These are phyloP conservation scores for Hydnum rufescens DNA, from an alignment of 768 basidiomycete genomes.

Conservation along the genomic window DNA sequence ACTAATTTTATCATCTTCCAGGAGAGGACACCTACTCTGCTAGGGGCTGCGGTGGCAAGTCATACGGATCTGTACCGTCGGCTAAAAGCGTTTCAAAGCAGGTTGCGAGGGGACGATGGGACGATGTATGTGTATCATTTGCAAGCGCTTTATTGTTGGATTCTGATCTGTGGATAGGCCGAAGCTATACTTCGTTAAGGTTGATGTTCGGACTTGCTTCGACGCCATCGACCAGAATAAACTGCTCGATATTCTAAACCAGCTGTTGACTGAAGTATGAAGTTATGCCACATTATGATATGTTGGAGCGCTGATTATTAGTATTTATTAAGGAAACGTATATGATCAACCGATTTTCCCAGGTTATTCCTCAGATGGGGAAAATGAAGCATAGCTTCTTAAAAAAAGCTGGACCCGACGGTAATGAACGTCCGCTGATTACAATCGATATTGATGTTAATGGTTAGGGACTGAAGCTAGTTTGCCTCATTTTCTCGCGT, in stretches of 20 bases:
- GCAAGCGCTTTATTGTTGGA: conserved; percentile 1
- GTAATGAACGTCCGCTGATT: too few species aligned
- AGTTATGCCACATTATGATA: not conserved
- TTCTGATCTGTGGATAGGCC: conserved; percentile 30
- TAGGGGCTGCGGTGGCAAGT: conserved; percentile 71
- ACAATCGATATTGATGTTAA: too few species aligned
- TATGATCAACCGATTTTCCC: conserved; percentile 47
- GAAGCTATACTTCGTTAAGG: conserved; percentile 84
- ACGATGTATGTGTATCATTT: conserved; percentile 28
- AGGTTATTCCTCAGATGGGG: conserved; percentile 36
- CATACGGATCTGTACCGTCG: conserved; percentile 62
- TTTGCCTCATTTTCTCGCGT: conserved; percentile 30
- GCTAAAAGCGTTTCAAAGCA: conserved; percentile 48
- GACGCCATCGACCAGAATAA: conserved; percentile 87
- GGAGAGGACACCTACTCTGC: conserved; percentile 38
- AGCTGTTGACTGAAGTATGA: conserved; percentile 53
- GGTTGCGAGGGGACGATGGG: conserved; percentile 25
- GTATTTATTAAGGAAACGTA: conserved; percentile 40
- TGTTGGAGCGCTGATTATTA: not conserved
- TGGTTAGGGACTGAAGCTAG: too few species aligned
- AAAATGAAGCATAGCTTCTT: conserved; percentile 36
- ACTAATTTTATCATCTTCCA: conserved; percentile 15
- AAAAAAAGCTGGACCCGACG: conserved; percentile 46
- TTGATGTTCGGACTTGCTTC: conserved; percentile 91
- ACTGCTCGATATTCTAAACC: conserved; percentile 52